phyloP scores from a whole-genome alignment of 495 filamentous ascomycete genomes.

The Durotheca rogersii region DNA sequence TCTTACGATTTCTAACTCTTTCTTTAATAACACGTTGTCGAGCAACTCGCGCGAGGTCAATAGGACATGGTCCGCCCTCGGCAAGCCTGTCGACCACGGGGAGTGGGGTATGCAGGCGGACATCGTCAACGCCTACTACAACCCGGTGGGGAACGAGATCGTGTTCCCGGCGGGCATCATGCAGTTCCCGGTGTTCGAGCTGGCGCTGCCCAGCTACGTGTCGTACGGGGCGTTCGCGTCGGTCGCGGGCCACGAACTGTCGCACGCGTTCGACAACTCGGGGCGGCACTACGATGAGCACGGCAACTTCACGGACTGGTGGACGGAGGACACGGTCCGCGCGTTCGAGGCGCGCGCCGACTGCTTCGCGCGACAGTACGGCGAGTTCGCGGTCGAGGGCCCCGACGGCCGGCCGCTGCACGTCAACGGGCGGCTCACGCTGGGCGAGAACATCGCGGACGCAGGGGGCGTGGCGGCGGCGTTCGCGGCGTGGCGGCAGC shows the following conservation, averaged over 20 bases:
- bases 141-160: constrained; percentile 28
- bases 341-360: constrained; percentile 63
- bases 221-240: constrained; percentile 71
- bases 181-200: constrained; percentile 67
- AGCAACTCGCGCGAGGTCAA: constrained; percentile 48
- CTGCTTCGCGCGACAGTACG: constrained; percentile 73
- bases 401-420: constrained; percentile 58
- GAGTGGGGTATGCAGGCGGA: constrained; percentile 65
- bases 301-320: constrained; percentile 70
- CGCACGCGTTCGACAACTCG: constrained; percentile 71
- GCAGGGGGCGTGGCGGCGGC: constrained; percentile 67
- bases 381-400: constrained; percentile 59
- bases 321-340: constrained; percentile 63
- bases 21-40: constrained; percentile 62
- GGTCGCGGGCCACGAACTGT: constrained; percentile 72
- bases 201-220: constrained; percentile 62
- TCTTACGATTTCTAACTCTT: constrained; percentile 54
- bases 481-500: constrained; percentile 67
- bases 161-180: constrained; percentile 74
- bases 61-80: constrained; percentile 57
- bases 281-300: constrained; percentile 68
- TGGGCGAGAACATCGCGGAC: constrained; percentile 77
- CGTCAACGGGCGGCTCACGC: constrained; percentile 66
- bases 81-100: constrained; percentile 61
- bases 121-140: constrained; percentile 41